Conservation (phyloP, 176 grass and related monocot species). For the Lolium perenne region DNA sequence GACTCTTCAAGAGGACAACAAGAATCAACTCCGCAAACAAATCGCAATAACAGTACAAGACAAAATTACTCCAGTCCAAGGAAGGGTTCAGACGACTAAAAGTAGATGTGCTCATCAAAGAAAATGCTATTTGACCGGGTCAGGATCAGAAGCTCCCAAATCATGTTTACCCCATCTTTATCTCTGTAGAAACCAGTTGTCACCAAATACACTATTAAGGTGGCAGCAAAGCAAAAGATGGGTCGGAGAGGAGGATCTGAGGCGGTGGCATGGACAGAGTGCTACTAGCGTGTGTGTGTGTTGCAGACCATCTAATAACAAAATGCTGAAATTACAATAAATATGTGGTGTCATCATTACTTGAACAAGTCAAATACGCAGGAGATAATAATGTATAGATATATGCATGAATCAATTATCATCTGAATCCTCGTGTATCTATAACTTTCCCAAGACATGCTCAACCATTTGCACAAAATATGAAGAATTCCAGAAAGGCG, state of each 20-base stretch:
- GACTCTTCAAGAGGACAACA: conserved; percentile 18
- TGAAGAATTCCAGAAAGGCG: not conserved
- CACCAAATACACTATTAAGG: not conserved
- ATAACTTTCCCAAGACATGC: not conserved
- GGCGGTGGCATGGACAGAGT: not conserved
- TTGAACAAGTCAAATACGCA: not conserved
- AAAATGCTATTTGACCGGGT: not conserved
- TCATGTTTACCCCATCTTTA: not conserved
- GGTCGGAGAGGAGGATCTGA: not conserved
- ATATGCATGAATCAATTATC: conserved; percentile 1
- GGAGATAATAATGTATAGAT: not conserved
- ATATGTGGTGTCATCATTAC: not conserved
- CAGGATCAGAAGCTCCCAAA: not conserved
- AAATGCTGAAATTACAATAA: not conserved
- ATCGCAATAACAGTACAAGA: not conserved
- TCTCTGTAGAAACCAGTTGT: conserved; percentile 10
- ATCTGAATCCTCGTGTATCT: not conserved
- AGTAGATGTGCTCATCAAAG: not conserved
- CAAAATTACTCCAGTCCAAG: conserved; percentile 21
- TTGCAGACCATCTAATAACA: not conserved
- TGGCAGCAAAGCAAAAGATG: not conserved
- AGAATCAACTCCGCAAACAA: not conserved
- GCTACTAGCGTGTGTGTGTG: no score
- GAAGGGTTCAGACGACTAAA: not conserved
- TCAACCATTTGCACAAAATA: not conserved